These are phyloP conservation scores for Cyanidiococcus yangmingshanensis DNA, from an alignment of 23 red algal species.

Conservation along the genomic window DNA sequence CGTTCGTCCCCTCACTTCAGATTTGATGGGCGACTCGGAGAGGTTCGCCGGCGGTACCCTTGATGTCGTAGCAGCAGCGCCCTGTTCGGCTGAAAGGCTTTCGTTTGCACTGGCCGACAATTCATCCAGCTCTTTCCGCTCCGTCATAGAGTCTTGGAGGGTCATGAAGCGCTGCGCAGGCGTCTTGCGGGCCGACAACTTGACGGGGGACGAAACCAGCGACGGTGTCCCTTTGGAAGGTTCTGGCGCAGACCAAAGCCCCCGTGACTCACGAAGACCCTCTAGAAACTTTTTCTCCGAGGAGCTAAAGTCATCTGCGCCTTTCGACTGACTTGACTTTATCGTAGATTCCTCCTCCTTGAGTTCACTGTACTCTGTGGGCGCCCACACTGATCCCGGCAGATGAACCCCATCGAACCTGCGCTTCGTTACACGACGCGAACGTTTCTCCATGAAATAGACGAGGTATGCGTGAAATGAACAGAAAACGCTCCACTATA, in stretches of 20 bases:
- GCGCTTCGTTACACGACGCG: background rate
- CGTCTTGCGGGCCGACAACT: background rate
- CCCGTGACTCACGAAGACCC: background rate
- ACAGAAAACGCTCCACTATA: too few species aligned
- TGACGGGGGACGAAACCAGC: background rate
- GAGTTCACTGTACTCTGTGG: background rate
- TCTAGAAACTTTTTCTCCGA: background rate
- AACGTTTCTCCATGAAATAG: conserved; percentile 6
- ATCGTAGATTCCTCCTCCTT: background rate
- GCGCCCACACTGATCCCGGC: background rate
- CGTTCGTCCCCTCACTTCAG: background rate
- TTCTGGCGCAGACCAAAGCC: background rate
- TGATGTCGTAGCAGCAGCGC: too few species aligned
- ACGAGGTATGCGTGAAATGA: too few species aligned
- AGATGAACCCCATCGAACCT: background rate
- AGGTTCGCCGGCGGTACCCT: too few species aligned
- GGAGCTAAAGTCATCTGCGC: background rate
- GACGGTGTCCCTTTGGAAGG: background rate
- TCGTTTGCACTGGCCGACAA: too few species aligned
- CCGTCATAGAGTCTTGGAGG: background rate
- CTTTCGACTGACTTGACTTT: background rate
- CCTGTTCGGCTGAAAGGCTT: too few species aligned
- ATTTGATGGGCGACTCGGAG: background rate
- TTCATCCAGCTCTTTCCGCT: background rate
- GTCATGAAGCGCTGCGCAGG: background rate